Conservation (phyloP, 1,139 yeast genomes). For the Magnusiomyces magnusii region DNA sequence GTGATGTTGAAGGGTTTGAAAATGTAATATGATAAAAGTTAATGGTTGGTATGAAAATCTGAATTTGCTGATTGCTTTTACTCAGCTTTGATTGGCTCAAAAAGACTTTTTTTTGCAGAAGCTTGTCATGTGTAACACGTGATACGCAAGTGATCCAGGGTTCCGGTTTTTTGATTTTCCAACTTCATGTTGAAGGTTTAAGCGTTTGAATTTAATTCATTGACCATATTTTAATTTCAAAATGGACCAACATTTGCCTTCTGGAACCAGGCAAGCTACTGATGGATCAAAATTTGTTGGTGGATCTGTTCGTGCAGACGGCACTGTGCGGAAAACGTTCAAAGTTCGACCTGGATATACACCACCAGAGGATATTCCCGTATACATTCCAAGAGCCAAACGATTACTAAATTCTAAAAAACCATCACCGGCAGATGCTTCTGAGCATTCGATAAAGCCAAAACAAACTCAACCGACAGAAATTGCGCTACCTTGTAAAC, state of each 20-base stretch:
- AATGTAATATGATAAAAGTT: background rate
- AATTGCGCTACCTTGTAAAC: no score
- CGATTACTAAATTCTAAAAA: conserved; percentile 4
- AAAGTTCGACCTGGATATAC: conserved; percentile 37
- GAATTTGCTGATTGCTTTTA: background rate
- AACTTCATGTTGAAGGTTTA: no score
- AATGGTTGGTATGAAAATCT: background rate
- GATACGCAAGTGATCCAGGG: no score
- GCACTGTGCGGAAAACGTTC: conserved; percentile 32
- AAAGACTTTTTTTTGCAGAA: background rate
- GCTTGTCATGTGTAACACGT: background rate
- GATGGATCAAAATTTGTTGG: conserved; percentile 27
- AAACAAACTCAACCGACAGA: no score
- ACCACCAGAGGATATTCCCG: conserved; percentile 35
- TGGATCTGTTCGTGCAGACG: conserved; percentile 36
- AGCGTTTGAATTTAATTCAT: no score
- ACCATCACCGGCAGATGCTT: background rate
- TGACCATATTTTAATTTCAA: no score
- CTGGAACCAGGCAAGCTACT: conserved; percentile 14
- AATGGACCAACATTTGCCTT: conserved; percentile 1
- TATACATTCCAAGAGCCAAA: conserved; percentile 27
- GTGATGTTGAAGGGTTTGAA: background rate
- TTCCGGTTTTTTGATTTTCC: no score
- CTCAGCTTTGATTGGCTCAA: background rate
- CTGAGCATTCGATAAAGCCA: background rate